Evolutionary conservation across 148 eudicot species (phyloP).

Genomic region (Amaranthus hypochondriacus): DNA sequence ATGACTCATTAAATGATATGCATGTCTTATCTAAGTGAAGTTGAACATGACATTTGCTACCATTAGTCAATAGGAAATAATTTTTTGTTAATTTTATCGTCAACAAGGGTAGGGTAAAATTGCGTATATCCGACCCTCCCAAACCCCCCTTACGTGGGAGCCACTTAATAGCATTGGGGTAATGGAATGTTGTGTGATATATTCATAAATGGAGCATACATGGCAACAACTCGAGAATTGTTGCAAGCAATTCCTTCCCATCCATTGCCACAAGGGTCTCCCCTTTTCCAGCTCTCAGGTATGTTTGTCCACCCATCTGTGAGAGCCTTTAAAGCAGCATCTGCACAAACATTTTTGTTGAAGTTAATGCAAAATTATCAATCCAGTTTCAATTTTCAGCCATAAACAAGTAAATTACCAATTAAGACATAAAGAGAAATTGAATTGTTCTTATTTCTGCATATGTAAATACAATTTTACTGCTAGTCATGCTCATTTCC

Average conservation of each 20-base stretch:
- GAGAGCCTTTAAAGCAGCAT: slow-evolving; percentile 50
- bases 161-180: no score
- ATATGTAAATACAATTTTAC: not conserved
- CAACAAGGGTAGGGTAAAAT: no score
- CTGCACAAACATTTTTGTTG: slow-evolving; percentile 33
- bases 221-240: slow-evolving; percentile 44
- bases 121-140: no score
- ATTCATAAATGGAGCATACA: slow-evolving; percentile 35
- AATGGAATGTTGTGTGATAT: no score
- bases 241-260: slow-evolving; percentile 80
- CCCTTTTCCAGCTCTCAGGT: slow-evolving; percentile 61
- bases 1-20: no score
- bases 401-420: not conserved
- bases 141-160: no score
- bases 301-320: slow-evolving; percentile 50
- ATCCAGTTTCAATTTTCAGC: not conserved
- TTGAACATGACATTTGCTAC: no score
- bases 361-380: not conserved
- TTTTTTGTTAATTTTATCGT: no score
- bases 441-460: not conserved
- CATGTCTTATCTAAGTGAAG: no score
- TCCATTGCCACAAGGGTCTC: slow-evolving; percentile 62
- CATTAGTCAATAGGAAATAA: no score
- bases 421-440: not conserved
- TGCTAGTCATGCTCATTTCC: no score